Percentiles rank a stretch among this genome's conserved stretches.
These are phyloP conservation scores for Cytospora piceicola DNA, from an alignment of 2,329 filamentous ascomycete species.

Conservation along the genomic window DNA sequence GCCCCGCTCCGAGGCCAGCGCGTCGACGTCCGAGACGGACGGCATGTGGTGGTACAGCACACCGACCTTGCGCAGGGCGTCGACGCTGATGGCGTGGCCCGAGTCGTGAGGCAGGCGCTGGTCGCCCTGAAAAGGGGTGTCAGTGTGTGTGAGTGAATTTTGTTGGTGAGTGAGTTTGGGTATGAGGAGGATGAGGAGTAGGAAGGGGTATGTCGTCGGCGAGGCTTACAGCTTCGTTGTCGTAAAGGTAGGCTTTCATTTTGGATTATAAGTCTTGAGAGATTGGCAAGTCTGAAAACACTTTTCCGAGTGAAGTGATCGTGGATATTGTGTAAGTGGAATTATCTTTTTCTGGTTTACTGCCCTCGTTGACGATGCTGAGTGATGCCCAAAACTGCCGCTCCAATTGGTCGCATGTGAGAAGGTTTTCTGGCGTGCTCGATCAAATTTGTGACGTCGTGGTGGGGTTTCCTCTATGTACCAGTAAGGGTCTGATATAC, in stretches of 20 bases:
- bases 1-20: conserved; percentile 71
- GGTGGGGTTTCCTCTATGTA: conserved; percentile 18
- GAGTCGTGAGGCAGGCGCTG: conserved; percentile 91
- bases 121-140: conserved; percentile 71
- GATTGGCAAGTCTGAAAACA: not conserved
- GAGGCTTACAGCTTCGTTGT: conserved; percentile 54
- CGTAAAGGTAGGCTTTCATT: conserved; percentile 61
- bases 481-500: not conserved
- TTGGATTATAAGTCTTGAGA: conserved; percentile 20
- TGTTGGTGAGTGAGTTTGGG: conserved; percentile 8
- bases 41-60: conserved; percentile 77
- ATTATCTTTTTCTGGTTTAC: not conserved
- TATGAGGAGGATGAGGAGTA: conserved; percentile 1
- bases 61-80: conserved; percentile 73
- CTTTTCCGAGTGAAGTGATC: not conserved
- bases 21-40: conserved; percentile 68
- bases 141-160: conserved; percentile 15
- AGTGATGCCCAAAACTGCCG: conserved; percentile 21
- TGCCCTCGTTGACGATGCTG: conserved; percentile 17
- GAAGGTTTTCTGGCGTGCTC: conserved; percentile 30
- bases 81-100: conserved; percentile 66
- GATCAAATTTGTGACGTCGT: conserved; percentile 28
- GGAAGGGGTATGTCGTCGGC: conserved; percentile 19
- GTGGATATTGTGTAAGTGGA: not conserved
- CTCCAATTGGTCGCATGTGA: conserved; percentile 25